These are phyloP conservation scores for Globisporangium lucens DNA, from an alignment of 352 stramenopile species.

Conservation along the genomic window DNA sequence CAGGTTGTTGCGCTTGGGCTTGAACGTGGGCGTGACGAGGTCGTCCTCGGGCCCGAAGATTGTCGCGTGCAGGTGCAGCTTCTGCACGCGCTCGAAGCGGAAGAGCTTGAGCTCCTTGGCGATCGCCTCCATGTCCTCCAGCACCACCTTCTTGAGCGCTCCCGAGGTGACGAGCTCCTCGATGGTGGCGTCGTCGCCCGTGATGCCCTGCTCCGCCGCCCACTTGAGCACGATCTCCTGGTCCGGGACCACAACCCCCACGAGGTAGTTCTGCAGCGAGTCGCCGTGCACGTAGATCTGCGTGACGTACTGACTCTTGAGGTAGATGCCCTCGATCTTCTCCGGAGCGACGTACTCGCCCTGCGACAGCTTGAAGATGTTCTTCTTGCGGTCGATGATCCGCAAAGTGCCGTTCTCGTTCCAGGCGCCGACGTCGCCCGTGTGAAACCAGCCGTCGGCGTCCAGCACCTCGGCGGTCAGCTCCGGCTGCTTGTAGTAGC, in stretches of 20 bases:
- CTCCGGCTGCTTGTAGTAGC: conserved; percentile 7
- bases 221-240: background rate
- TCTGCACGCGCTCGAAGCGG: conserved; percentile 92
- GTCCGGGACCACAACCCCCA: background rate
- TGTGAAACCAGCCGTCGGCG: conserved; percentile 86
- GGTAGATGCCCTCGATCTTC: conserved; percentile 92
- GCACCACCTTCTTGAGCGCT: no score
- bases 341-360: conserved; percentile 95
- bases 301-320: background rate
- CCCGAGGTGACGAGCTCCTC: background rate
- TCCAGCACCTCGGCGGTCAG: background rate
- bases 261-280: conserved; percentile 7
- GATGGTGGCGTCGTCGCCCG: background rate
- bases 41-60: conserved; percentile 88
- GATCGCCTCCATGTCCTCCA: conserved; percentile 29
- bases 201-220: conserved; percentile 20
- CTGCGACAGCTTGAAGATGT: conserved; percentile 91
- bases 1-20: conserved; percentile 90
- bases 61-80: conserved; percentile 82
- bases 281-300: conserved; percentile 10
- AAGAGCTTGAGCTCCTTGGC: conserved; percentile 59
- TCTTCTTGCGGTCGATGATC: conserved; percentile 89
- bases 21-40: conserved; percentile 95
- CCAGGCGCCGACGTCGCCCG: conserved; percentile 89
- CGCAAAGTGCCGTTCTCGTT: conserved; percentile 88